Evolutionary conservation across 2,329 filamentous ascomycete species (phyloP).

Genomic region (Cucurbitaria berberidis): DNA sequence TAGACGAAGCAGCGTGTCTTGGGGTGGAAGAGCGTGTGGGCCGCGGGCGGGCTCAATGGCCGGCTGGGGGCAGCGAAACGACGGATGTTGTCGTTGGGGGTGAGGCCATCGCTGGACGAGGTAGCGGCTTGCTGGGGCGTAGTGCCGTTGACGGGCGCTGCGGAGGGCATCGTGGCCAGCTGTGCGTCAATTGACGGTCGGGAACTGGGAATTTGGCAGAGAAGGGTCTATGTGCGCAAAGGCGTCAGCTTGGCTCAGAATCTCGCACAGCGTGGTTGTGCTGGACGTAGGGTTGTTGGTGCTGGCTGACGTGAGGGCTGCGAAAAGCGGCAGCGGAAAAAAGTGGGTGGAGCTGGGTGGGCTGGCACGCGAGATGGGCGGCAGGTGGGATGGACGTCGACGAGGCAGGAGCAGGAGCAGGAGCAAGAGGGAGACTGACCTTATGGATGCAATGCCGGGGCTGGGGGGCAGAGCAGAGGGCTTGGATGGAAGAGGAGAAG

Average conservation of each 20-base stretch:
- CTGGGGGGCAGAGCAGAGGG: conserved; percentile 22
- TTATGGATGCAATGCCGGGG: conserved; percentile 32
- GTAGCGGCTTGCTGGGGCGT: conserved; percentile 38
- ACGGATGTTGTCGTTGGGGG: conserved; percentile 98
- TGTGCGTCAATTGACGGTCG: conserved; percentile 25
- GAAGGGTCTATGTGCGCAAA: conserved; percentile 12
- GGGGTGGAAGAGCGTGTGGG: conserved; percentile 94
- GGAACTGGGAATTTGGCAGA: conserved; percentile 4
- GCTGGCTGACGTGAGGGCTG: conserved; percentile 37
- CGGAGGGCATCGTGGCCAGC: conserved; percentile 53
- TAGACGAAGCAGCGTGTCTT: conserved; percentile 99
- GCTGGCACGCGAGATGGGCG: conserved; percentile 21
- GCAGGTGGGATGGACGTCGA: conserved; percentile 16
- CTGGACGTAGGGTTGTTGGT: conserved; percentile 1
- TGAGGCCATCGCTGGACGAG: conserved; percentile 53
- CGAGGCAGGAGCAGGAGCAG: conserved; percentile 15
- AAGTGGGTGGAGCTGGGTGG: conserved; percentile 22
- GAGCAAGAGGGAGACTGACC: conserved; percentile 28
- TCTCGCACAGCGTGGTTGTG: conserved; percentile 2
- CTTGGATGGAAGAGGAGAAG: conserved; percentile 36
- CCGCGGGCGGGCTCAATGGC: conserved; percentile 84
- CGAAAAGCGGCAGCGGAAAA: conserved; percentile 20
- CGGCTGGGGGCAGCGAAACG: conserved; percentile 93
- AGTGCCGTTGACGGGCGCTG: conserved; percentile 46
- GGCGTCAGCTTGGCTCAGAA: conserved; percentile 22